A percentile compares a stretch with the other conserved stretches of the same genome.
phyloP scores from a whole-genome alignment of 352 stramenopile genomes.

The Plasmopara halstedii region DNA sequence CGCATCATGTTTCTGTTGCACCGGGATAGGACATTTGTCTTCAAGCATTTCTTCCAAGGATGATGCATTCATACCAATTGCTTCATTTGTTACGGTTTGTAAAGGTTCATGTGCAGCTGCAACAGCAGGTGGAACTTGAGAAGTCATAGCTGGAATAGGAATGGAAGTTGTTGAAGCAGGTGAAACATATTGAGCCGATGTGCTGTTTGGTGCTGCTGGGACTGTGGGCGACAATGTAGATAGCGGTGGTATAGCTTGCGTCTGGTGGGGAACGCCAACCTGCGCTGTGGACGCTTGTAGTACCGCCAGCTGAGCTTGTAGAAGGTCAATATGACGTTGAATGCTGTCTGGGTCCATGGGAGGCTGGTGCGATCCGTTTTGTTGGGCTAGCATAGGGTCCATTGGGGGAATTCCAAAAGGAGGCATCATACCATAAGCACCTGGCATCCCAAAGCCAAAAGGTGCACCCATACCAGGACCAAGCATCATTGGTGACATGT shows the following conservation, averaged over 20 bases:
- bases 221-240: conserved; percentile 4
- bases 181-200: conserved; percentile 1
- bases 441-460: conserved; percentile 49
- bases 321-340: conserved; percentile 43
- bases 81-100: neutral
- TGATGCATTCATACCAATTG: neutral
- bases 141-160: conserved; percentile 1
- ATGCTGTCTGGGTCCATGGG: conserved; percentile 39
- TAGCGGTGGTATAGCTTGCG: conserved; percentile 4
- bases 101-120: conserved; percentile 3
- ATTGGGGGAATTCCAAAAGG: conserved; percentile 30
- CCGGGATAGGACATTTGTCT: conserved; percentile 29
- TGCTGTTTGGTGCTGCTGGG: conserved; percentile 1
- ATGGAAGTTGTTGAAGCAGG: conserved; percentile 4
- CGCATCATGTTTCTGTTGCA: conserved; percentile 3
- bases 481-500: conserved; percentile 59
- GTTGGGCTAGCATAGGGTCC: conserved; percentile 15
- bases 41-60: conserved; percentile 27
- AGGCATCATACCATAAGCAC: conserved; percentile 49
- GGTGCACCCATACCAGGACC: conserved; percentile 19
- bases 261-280: conserved; percentile 8
- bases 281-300: conserved; percentile 33
- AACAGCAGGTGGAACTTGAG: neutral
- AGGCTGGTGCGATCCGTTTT: conserved; percentile 16
- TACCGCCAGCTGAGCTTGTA: conserved; percentile 42